Base-by-base conservation (phyloP, 2,329 filamentous ascomycete genomes). In the Hypoxylon sp. region DNA sequence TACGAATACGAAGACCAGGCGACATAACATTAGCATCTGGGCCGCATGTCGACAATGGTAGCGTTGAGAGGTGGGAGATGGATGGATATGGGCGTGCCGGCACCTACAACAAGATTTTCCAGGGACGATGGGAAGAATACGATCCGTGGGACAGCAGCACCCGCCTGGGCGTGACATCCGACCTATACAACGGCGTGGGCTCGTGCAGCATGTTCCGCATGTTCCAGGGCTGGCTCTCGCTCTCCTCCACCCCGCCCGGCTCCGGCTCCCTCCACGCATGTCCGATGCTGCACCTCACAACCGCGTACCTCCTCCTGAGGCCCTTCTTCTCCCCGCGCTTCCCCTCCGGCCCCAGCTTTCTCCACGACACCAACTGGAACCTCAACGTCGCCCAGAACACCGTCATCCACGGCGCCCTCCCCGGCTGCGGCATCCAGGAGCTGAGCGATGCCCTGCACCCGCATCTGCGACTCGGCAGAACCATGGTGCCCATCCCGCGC, bases 151-250 rank as follows among this genome's bases (percentile, higher is more conserved):
- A 96, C 63, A 84, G 84, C 0, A 83, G 81, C 54, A 80, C 83
- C 5, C 81, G 92, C 1, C 75, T 94, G 0, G 73, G 75, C 0
- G 89, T 88, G 2, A 80, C 83, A 1, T 84, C 83, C 44, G 89
- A 96, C 69, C 70, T 91, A n/a, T 93, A 96, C 68, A 80, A 90
- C 43, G 89, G 91, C 2, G 80, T 90, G 0, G 91, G 91, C 0
- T 84, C 88, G 1, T 96, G 91, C 71, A 87, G 81, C 49, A 90
- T 91, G 76, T 91, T 96, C 72, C 81, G 92, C 16, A 88, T 91
- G 79, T 93, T 90, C 70, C 92, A 96, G 72, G 91, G 90, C n/a
- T 96, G 91, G 91, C 72, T 96, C 44, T 81, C 81, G 45, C 86
- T 96, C 76, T 90, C 86, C 37, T 73, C 77, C n/a, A 86, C 84